A percentile compares a stretch with the other conserved stretches of the same genome.
phyloP scores from a whole-genome alignment of 1,284 basidiomycete species.

The Naganishia sp. region DNA sequence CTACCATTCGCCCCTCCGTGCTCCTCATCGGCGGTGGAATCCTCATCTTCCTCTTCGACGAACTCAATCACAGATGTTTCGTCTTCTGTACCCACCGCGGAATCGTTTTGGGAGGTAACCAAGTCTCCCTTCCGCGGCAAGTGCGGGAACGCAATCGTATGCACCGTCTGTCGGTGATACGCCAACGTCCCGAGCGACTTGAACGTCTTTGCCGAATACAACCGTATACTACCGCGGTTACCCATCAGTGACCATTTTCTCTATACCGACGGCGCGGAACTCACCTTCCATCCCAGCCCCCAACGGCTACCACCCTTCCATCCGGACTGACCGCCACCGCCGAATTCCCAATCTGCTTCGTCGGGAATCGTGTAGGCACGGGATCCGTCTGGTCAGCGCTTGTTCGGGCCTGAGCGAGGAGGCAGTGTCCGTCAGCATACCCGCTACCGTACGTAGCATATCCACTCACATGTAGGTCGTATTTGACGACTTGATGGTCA shows the following conservation, averaged over 20 bases:
- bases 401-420: no score
- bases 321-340: conserved; percentile 72
- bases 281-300: conserved; percentile 86
- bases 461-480: conserved; percentile 61
- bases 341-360: conserved; percentile 76
- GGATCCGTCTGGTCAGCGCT: conserved; percentile 10
- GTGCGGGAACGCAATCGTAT: conserved; percentile 68
- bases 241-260: background rate
- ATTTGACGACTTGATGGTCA: conserved; percentile 73
- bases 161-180: conserved; percentile 74
- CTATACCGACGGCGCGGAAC: conserved; percentile 40
- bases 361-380: conserved; percentile 48
- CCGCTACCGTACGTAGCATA: background rate
- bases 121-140: background rate
- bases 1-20: background rate
- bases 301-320: conserved; percentile 73
- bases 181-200: conserved; percentile 75
- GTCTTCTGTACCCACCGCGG: conserved; percentile 48
- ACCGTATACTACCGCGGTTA: conserved; percentile 61
- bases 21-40: conserved; percentile 42
- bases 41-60: conserved; percentile 8
- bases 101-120: no score
- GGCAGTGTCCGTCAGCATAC: no score
- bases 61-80: conserved; percentile 26
- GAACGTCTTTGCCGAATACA: conserved; percentile 73